Evolutionary conservation across 495 filamentous ascomycete species (phyloP), one percentile per base, ranked within the genome.

Genomic region (Podospora pseudocomata): DNA sequence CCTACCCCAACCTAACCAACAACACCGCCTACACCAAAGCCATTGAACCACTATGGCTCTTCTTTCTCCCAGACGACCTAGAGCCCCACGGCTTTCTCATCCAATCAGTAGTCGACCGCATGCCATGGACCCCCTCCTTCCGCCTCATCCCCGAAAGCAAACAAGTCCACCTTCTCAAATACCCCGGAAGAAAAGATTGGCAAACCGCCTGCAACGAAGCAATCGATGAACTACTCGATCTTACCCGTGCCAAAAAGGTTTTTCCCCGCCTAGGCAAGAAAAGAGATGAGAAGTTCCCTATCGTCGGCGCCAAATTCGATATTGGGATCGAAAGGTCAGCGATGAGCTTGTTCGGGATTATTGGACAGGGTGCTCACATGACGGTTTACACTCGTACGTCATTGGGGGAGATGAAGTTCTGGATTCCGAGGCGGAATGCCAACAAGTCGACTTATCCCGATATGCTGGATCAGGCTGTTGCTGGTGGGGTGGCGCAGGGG

Each of bases 391-490:
- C 71, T 9, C 59, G 65, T 9, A 71, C 72, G 0, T 13, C 39
- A 13, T 61, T 68, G 5, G 67, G 66, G 19, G 70, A 70, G 56
- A 66, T 82, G 60, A 80, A 77, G 34, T 69, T 87, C 55, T 90
- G 87, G 86, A 79, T 88, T 23, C 76, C 81, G 2, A 73, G 81
- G 5, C 77, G 87, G 4, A 75, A 81, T 18, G 65, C 71, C 13
- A 73, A 77, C 20, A 78, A 85, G 58, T 80, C 80, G 58, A 86
- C 82, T 0, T 87, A 81, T 63, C 84, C 86, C 1, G 77, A 79
- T 5, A 80, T 80, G 79, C 80, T 90, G 5, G 86, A 89, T 72
- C 79, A 71, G 2, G 82, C 86, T 0, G 87, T 88, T 0, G 87
- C 83, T 5, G 86, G 86, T 7, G 85, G 85, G 13, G 73, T 89